Evolutionary conservation across 2,329 filamentous ascomycete species (phyloP).

Genomic region (Zymoseptoria brevis): DNA sequence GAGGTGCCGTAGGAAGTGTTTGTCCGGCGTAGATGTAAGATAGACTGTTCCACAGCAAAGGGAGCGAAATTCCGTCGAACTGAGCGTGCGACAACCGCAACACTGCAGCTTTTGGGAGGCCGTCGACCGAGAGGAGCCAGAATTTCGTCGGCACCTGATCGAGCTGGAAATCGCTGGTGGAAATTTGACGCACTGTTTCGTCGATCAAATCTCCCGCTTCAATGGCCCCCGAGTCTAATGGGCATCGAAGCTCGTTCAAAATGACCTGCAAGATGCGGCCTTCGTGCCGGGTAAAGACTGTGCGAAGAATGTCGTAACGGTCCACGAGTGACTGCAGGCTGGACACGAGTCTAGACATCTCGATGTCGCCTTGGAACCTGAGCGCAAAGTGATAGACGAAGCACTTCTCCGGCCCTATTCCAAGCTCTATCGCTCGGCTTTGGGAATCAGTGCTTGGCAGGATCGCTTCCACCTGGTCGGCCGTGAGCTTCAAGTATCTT

Average conservation of each 20-base stretch:
- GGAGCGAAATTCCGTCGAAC: background rate
- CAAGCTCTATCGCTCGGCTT: background rate
- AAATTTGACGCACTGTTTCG: background rate
- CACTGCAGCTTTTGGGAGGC: background rate
- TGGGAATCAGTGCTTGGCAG: background rate
- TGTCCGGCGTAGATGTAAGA: background rate
- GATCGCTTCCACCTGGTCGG: background rate
- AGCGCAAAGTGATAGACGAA: background rate
- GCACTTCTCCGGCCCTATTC: background rate
- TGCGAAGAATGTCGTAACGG: background rate
- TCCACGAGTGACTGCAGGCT: background rate
- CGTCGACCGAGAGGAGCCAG: background rate
- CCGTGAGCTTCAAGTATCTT: background rate
- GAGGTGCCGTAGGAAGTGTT: background rate
- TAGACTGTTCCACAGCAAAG: background rate
- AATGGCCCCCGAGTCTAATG: background rate
- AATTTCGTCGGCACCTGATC: background rate
- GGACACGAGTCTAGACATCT: background rate
- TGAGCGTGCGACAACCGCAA: background rate
- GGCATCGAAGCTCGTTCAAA: background rate
- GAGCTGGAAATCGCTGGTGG: background rate
- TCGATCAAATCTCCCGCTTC: background rate
- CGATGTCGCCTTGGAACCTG: background rate
- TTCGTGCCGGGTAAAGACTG: background rate
- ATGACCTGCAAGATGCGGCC: background rate